Evolutionary conservation across 352 stramenopile genomes (phyloP), one percentile per base, ranked within the genome.

Genomic region (Aphanomyces astaci): DNA sequence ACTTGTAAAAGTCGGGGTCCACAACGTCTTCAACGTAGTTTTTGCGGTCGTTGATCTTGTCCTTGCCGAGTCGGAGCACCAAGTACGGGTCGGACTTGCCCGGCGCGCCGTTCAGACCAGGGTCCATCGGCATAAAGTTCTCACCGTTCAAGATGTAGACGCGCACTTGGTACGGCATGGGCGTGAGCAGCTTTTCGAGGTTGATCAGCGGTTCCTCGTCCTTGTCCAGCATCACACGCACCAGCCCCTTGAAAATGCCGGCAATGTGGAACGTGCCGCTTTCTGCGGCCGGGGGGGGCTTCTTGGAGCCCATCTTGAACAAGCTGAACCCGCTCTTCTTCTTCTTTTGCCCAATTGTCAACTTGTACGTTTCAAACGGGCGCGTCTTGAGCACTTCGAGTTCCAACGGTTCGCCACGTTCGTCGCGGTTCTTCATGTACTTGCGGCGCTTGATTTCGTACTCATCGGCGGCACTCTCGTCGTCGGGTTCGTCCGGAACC

Each of bases 1-100:
- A 84, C 73, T 96, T 96, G 84, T 97, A 98, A 40, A 98, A 96
- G 69, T 97, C 83, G 0, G 87, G 86, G 36, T 96, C 82, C 1
- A 80, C 90, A 4, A 86, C 85, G 60, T 96, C 86, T 31, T 95
- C 74, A 31, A 96, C 85, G 69, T 88, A 96, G 73, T 97, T 97
- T 60, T 96, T 93, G 57, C 85, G 80, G 59, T 97, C 91, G 62
- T 88, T 86, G 17, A 96, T 72, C 57, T 86, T 93, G 31, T 92
- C 72, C 55, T 96, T 90, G 5, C 91, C 91, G 3, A 97, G 75
- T 27, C 75, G 90, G 27, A 97, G 71, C 11, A 80, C 76, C 52
- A 97, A 62, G 71, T 96, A 96, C 31, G 90, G 89, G 59, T 97
- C 89, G 3, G 85, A 95, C 59, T 96, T 96, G 19, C 83, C 86